These are phyloP conservation scores for Otatea glauca DNA, from an alignment of 176 grass and related monocot genomes.

Conservation along the genomic window DNA sequence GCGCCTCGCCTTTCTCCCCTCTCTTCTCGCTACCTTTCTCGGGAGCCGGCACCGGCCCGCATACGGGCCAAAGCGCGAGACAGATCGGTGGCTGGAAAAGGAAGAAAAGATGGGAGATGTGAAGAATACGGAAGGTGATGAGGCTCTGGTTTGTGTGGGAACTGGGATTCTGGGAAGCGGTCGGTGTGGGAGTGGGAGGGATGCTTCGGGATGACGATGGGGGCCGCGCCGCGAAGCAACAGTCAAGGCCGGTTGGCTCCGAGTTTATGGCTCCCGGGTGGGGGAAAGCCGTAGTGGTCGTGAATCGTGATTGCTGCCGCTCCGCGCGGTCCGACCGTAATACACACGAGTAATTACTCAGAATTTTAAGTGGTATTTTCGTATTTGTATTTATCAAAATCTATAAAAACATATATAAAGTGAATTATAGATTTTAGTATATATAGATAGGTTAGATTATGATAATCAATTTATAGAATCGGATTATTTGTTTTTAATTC, in stretches of 20 bases:
- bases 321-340: not conserved
- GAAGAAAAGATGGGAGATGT: not conserved
- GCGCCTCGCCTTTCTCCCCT: not conserved
- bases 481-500: no score
- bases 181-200: not conserved
- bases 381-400: no score
- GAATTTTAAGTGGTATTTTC: no score
- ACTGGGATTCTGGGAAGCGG: not conserved
- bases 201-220: slow-evolving; percentile 34
- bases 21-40: slow-evolving; percentile 9
- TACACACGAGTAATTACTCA: no score
- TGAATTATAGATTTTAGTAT: no score
- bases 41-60: not conserved
- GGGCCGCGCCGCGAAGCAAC: slow-evolving; percentile 39
- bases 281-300: not conserved
- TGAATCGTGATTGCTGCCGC: slow-evolving; percentile 33
- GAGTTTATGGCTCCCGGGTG: not conserved
- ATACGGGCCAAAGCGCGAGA: not conserved
- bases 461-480: no score
- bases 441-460: no score
- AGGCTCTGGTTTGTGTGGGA: not conserved
- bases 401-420: no score
- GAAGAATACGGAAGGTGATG: slow-evolving; percentile 8
- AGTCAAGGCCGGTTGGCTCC: slow-evolving; percentile 2
- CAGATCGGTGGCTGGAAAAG: slow-evolving; percentile 4